Evolutionary conservation across 176 grass and related monocot species (phyloP).

Genomic region (Oryza glumipatula): DNA sequence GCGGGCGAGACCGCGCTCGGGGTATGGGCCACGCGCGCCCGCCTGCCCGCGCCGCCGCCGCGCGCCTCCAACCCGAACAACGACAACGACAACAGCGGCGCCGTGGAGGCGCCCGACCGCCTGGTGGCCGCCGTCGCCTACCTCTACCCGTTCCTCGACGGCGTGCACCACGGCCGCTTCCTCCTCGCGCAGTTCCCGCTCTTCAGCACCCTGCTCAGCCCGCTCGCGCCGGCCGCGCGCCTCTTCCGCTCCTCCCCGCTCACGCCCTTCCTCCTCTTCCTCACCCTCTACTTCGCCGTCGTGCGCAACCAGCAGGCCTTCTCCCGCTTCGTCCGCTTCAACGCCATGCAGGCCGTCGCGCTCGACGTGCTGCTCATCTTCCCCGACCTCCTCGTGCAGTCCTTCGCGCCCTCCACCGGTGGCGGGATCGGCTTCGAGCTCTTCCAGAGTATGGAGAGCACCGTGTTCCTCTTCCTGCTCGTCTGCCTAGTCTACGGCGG

Average conservation of each 20-base stretch:
- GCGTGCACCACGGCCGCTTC: conserved; percentile 65
- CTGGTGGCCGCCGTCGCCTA: conserved; percentile 77
- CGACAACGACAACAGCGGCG: conserved; percentile 58
- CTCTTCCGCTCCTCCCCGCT: conserved; percentile 82
- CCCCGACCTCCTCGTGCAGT: conserved; percentile 78
- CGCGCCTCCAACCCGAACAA: conserved; percentile 40
- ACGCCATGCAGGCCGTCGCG: conserved; percentile 94
- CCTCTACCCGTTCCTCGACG: conserved; percentile 98
- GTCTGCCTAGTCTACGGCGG: conserved; percentile 75
- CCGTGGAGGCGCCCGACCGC: conserved; percentile 66
- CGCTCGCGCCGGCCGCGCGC: conserved; percentile 70
- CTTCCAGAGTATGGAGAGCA: conserved; percentile 75
- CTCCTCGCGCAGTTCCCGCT: conserved; percentile 68
- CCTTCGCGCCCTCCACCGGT: conserved; percentile 49
- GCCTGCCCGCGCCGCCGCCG: neutral
- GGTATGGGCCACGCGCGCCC: neutral
- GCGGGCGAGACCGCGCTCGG: neutral
- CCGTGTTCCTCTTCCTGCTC: conserved; percentile 90
- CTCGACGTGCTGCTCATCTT: conserved; percentile 90
- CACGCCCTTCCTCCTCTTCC: conserved; percentile 85
- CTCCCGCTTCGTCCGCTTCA: conserved; percentile 95
- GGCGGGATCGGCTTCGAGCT: conserved; percentile 63
- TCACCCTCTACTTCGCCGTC: conserved; percentile 93
- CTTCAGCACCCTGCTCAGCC: conserved; percentile 63
- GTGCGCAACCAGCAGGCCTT: conserved; percentile 79